Evolutionary conservation across 1,284 basidiomycete genomes (phyloP), one percentile per base, ranked within the genome.

Genomic region (Cryptococcus sp.): DNA sequence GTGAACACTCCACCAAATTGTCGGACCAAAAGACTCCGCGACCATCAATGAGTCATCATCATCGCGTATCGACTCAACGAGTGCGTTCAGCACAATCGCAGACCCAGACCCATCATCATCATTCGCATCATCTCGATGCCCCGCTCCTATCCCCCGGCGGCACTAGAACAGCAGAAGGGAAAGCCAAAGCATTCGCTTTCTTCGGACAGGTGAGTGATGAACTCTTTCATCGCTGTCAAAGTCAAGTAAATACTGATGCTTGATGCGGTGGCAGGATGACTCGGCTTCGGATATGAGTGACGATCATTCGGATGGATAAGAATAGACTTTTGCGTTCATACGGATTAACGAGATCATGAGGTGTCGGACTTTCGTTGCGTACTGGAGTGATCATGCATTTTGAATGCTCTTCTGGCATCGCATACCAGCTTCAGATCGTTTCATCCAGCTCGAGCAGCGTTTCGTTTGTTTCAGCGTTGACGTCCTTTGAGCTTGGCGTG

Each of bases 181-280:
- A 70, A 45, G 61, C 71, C 51, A 76, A 78, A 61, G 76, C 75
- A 35, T 77, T 78, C 59, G 75, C 78, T 13, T 75, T 72, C 76
- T 71, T 78, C 55, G 74, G 78, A 27, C 72, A 78, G 62, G 69
- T 74, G 53, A 61, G 75, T 59, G n/a, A 10, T 8, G 13, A 35
- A 2, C 27, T n/a, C 2, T 59, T 11, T 31, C 31, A 71, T 68
- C 67, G 71, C 56, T 65, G 60, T 56, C 48, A 3, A 42, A 40
- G 72, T 74, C 31, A 78, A 79, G 54, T 27, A 76, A 77, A 59
- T 77, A 78, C 51, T 77, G 76, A 42, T 78, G 74, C 54, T 79
- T 78, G 25, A 75, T 90, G 91, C 35, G 47, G 40, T 13, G 68
- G 87, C 88, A 54, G 89, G 91, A 93, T 72, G 91, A 93, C 75